These are phyloP conservation scores for Trichomonascaceae sp. DNA, from an alignment of 1,139 yeast species.

Conservation along the genomic window DNA sequence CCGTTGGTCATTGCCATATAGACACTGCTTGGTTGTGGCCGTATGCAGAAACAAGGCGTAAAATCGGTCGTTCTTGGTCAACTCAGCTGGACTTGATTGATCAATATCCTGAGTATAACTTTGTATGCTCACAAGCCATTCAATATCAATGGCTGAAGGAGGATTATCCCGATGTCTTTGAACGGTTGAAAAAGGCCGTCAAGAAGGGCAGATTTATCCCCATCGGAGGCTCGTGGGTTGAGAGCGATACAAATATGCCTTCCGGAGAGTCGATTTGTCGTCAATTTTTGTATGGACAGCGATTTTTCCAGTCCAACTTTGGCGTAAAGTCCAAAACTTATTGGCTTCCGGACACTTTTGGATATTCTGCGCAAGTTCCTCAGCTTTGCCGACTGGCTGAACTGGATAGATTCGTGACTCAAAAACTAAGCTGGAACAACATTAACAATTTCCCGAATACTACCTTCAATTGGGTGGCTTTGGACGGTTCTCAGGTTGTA, in stretches of 20 bases:
- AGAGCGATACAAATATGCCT: slow-evolving; percentile 90
- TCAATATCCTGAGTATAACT: slow-evolving; percentile 82
- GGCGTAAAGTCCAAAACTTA: slow-evolving; percentile 70
- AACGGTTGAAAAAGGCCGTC: slow-evolving; percentile 56
- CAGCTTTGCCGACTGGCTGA: slow-evolving; percentile 83
- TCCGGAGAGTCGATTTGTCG: slow-evolving; percentile 84
- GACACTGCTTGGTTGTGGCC: slow-evolving; percentile 99
- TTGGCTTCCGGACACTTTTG: slow-evolving; percentile 97
- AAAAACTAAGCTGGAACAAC: slow-evolving; percentile 91
- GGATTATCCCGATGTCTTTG: slow-evolving; percentile 76
- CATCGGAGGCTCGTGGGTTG: slow-evolving; percentile 97
- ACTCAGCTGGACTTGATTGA: slow-evolving; percentile 80
- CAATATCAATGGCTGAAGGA: slow-evolving; percentile 85
- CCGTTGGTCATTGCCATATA: slow-evolving; percentile 90
- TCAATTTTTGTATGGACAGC: slow-evolving; percentile 86
- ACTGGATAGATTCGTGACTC: slow-evolving; percentile 77
- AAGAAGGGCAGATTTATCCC: slow-evolving; percentile 74
- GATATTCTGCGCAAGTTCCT: slow-evolving; percentile 89
- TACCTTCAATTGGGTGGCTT: slow-evolving; percentile 92
- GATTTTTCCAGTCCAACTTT: slow-evolving; percentile 71
- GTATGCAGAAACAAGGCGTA: slow-evolving; percentile 86
- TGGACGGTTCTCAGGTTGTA: slow-evolving; percentile 85
- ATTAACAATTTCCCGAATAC: slow-evolving; percentile 83
- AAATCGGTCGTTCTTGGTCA: slow-evolving; percentile 90
- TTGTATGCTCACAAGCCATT: slow-evolving; percentile 93